Conservation (phyloP, 1,284 basidiomycete species). For the Naganishia albida region DNA sequence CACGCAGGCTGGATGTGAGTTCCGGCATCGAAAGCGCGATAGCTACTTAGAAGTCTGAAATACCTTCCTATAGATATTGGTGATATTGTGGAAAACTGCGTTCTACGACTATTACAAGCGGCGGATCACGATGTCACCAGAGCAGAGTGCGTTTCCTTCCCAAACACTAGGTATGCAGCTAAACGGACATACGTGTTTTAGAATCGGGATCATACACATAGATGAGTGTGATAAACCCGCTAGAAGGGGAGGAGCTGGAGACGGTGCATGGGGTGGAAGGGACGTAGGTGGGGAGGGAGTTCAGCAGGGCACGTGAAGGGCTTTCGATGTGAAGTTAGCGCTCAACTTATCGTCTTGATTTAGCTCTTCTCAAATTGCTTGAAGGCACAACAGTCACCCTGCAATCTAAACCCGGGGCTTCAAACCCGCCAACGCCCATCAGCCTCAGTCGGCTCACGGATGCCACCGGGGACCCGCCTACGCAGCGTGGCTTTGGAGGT, state of each 20-base stretch:
- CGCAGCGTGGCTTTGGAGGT: conserved; percentile 23
- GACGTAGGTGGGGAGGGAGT: conserved; percentile 97
- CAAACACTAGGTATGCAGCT: conserved; percentile 56
- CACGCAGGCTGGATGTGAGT: conserved; percentile 56
- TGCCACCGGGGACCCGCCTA: neutral
- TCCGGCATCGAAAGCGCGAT: neutral
- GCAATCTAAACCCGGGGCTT: conserved; percentile 59
- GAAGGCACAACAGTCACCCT: conserved; percentile 84
- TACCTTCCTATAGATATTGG: conserved; percentile 70
- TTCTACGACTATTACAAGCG: conserved; percentile 79
- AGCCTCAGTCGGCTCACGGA: neutral
- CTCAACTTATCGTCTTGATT: neutral
- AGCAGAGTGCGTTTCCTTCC: conserved; percentile 45
- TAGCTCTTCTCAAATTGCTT: conserved; percentile 80
- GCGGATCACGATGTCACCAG: conserved; percentile 82
- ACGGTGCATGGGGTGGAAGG: conserved; percentile 65
- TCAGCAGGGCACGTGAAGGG: conserved; percentile 64
- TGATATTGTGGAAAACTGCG: conserved; percentile 88
- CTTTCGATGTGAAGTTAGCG: neutral
- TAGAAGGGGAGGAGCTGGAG: conserved; percentile 61
- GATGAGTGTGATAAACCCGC: conserved; percentile 96
- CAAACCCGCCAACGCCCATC: neutral
- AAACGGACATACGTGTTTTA: conserved; percentile 45
- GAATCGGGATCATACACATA: conserved; percentile 90
- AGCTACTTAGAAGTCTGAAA: neutral